Base-by-base conservation (phyloP, 352 stramenopile species). In the Phytophthora pinifolia region DNA sequence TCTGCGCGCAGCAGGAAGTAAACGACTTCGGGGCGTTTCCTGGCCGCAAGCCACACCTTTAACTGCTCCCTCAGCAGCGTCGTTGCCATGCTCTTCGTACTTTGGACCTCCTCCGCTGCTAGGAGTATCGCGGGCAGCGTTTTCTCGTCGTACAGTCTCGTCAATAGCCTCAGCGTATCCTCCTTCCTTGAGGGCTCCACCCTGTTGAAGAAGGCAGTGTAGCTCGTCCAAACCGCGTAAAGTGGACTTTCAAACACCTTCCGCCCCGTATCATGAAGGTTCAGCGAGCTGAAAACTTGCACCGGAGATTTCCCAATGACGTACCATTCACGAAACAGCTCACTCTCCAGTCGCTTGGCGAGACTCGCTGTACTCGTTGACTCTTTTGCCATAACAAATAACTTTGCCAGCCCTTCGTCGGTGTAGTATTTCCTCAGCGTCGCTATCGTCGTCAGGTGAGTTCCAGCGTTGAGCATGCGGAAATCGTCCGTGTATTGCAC, bases 361-460 rank as follows among this genome's bases (percentile, higher is more conserved):
- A 41, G 37, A 2, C 51, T 32, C 31, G 50, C 15, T 31, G 35
- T 61, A 18, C 29, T 34, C 27, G 43, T 5, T 27, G 22, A 27
- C 22, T 27, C 22, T 27, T 27, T 27, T 27, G 22, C 22, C 22
- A 27, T 3, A 27, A 27, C 22, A 46, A 63, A 52, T 47, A 63
- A 41, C 1, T 12, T 37, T 10, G 29, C 42, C 25, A 63, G 18
- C 1, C 22, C 22, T 8, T 36, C 33, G 20, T 63, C 32, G 1
- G 9, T 46, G 32, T 57, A 47, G 43, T 35, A 34, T 15, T n/a
- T 20, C n/a, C 18, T 56, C 51, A 66, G n/a, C 22, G 50, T 47
- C 2, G 15, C 14, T 2, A 52, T 31, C 8, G 20, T 47, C 1
- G 55, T 59, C 7, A 47, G 22, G 5, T 15, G 45, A 51, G 32